A percentile compares a stretch with the other conserved stretches of the same genome.
Conservation (phyloP, 192 early-diverging fungal species). For the Backusella luteola region DNA sequence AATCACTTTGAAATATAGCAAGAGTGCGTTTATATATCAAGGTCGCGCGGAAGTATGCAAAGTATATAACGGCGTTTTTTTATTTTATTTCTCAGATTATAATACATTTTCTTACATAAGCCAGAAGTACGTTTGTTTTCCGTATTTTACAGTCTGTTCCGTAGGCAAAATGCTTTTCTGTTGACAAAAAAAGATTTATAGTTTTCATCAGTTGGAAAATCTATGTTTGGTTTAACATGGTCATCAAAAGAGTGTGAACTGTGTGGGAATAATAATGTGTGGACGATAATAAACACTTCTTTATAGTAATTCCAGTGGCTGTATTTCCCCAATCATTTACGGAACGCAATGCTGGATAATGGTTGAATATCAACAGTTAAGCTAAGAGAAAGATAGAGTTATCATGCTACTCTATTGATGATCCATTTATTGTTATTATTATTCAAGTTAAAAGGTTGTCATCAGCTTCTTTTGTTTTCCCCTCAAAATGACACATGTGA, state of each 20-base stretch:
- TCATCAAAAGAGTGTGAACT: not conserved
- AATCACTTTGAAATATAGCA: not conserved
- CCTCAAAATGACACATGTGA: not conserved
- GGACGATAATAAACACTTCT: not conserved
- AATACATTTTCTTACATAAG: not conserved
- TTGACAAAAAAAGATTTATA: not conserved
- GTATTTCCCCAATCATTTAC: not conserved
- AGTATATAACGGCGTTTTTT: not conserved
- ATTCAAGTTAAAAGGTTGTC: too few relatives aligned
- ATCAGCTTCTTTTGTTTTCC: not conserved
- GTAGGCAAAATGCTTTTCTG: not conserved
- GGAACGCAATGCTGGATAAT: not conserved
- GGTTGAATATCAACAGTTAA: too few relatives aligned
- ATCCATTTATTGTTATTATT: too few relatives aligned
- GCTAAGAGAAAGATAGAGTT: too few relatives aligned
- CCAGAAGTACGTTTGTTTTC: not conserved
- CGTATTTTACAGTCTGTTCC: not conserved
- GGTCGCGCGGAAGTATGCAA: not conserved
- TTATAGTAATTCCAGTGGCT: not conserved
- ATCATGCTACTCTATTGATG: too few relatives aligned
- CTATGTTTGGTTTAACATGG: not conserved
- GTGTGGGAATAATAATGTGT: not conserved
- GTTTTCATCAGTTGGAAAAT: not conserved
- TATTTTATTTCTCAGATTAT: not conserved
- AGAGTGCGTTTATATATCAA: not conserved